Evolutionary conservation across 495 filamentous ascomycete genomes (phyloP).

Genomic region (Glonium stellatum): DNA sequence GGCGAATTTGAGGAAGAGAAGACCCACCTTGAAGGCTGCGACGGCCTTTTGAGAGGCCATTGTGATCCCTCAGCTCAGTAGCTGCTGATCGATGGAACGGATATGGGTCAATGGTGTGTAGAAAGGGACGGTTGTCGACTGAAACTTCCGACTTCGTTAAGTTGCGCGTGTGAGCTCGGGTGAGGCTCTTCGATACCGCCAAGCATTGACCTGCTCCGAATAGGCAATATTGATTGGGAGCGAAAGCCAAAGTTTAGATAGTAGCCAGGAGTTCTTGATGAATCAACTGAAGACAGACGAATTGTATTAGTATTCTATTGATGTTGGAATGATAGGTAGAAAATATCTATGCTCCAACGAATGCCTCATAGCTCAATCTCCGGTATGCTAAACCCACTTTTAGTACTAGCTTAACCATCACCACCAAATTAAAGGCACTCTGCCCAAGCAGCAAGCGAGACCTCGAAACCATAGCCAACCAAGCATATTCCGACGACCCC

Average conservation of each 20-base stretch:
- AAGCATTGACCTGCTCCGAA: not conserved
- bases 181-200: not conserved
- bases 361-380: no score
- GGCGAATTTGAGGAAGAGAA: not conserved
- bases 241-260: not conserved
- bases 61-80: not conserved
- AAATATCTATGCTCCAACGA: no score
- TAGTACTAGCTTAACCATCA: no score
- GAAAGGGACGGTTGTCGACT: not conserved
- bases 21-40: not conserved
- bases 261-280: no score
- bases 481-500: no score
- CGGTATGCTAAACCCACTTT: no score
- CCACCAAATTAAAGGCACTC: no score
- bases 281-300: no score
- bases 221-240: not conserved
- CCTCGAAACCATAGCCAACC: no score
- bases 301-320: no score
- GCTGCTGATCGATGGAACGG: not conserved
- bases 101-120: not conserved
- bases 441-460: no score
- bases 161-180: slow-evolving; percentile 2
- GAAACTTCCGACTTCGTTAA: not conserved
- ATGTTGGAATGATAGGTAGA: no score
- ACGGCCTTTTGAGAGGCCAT: not conserved